Base-by-base conservation (phyloP, 176 grass and related monocot species). In the Dendrocalamus sinicus region DNA sequence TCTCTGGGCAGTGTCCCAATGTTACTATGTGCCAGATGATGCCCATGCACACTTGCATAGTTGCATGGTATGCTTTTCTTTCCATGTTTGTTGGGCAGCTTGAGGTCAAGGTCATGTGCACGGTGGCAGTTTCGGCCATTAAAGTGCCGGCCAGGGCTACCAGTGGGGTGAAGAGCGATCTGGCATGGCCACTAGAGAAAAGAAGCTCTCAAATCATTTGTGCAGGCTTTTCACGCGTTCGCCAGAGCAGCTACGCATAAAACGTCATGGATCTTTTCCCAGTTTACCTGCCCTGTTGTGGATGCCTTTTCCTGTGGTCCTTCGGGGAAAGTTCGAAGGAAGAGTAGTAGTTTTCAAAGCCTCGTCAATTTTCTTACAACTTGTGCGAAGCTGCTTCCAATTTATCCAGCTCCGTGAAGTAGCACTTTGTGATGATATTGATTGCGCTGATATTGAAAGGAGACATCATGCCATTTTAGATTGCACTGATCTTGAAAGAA, bases 191-290 rank as follows among this genome's bases (percentile, higher is more conserved):
- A 65, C 72, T 60, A 61, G 50, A 9, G 40, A 72, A 10, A 55
- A 80, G 77, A 23, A 54, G 44, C 9, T n/a, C 30, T 64, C 59
- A 23, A 86, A 91, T 88, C 81, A 88, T 91, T 80, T 52, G 81
- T 77, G 77, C 67, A 51, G 81, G 5, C 75, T 8, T 73, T 24
- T 80, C 46, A 64, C 75, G 75, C 43, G 58, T 83, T 91, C 70
- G 75, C 79, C 81, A 87, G 80, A 16, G 74, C 35, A 84, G 85
- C 62, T 37, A n/a, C 55, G 65, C 73, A 65, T 72, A 67, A 73
- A 71, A 84, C 75, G 84, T 80, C 89, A 84, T 35, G 68, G 63
- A 71, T 73, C 80, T 70, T 77, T 77, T 53, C 51, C 79, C 63
- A 58, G 80, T 70, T 87, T 62, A 80, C 80, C 77, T 80, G 53